Base-by-base conservation (phyloP, 2,329 filamentous ascomycete genomes). In the Aureobasidium mangrovei region DNA sequence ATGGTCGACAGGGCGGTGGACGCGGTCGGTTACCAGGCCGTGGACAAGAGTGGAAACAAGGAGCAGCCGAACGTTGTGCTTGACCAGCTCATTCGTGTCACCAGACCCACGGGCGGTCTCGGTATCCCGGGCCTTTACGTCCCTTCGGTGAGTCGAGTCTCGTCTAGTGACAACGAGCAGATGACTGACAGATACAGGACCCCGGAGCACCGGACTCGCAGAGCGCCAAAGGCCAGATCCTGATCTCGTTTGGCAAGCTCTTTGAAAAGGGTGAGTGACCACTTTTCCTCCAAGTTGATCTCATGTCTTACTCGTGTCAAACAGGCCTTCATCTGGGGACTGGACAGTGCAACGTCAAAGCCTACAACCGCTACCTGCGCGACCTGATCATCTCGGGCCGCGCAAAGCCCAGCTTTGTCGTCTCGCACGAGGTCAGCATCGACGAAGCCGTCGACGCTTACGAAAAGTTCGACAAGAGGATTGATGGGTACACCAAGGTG, bases 281-380 rank as follows among this genome's bases (percentile, higher is more conserved):
- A 12, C 2, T 35, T 7, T 7, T 7, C 18, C 18, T 18, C 18
- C 18, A 18, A 18, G 18, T 18, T 18, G 18, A 18, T 18, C 18
- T 18, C 18, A 12, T 7, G 10, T 7, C 32, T 35, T 12, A 35
- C 10, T 35, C 32, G 7, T 7, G 10, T 35, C 10, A 28, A 32
- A 28, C 12, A 81, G 81, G 81, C 1, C 70, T 85, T 4, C 74
- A 75, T 2, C 69, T 85, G 2, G 77, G 78, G 7, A 81, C 79
- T 3, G 81, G 82, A 0, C 81, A 85, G 63, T 85, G 82, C 68
- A 85, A 85, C 58, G 82, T 85, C 60, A 85, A 85, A 67, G 71
- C 77, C 0, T 85, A 85, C 67, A 85, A 85, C 63, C 73, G 81
- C 27, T 83, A 85, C 61, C 67, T 85, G 38, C 74, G 82, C 9